These are phyloP conservation scores for Porphyrellus cyaneotinctus DNA, from an alignment of 768 basidiomycete genomes.

Conservation along the genomic window DNA sequence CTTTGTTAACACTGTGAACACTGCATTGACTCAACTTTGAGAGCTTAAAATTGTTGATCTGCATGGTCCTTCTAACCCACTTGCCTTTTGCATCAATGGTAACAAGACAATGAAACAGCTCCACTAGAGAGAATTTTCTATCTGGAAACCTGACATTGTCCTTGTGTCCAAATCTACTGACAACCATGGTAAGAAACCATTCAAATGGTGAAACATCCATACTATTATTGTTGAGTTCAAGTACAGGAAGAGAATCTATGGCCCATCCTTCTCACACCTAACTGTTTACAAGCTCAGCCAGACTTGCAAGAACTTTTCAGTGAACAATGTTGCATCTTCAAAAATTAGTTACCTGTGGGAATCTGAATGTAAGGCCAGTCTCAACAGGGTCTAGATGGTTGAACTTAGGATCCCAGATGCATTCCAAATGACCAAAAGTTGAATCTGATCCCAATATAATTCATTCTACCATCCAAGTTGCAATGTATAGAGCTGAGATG, in stretches of 20 bases:
- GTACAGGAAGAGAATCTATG: not conserved
- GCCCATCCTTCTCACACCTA: not conserved
- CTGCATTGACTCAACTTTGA: not conserved
- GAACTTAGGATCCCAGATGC: too few species aligned
- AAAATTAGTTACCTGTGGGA: too few species aligned
- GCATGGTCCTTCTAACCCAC: not conserved
- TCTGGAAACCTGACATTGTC: not conserved
- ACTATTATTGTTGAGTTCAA: constrained; percentile 1
- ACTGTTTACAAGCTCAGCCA: not conserved
- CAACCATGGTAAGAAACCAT: not conserved
- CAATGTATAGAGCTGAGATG: not conserved
- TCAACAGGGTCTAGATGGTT: too few species aligned
- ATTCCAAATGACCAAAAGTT: too few species aligned
- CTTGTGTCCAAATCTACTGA: not conserved
- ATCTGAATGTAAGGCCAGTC: too few species aligned
- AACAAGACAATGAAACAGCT: not conserved
- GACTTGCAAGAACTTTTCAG: too few species aligned
- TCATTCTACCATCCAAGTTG: not conserved
- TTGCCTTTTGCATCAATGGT: not conserved
- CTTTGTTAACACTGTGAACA: not conserved
- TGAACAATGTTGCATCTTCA: too few species aligned
- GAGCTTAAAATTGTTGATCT: not conserved
- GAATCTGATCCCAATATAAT: too few species aligned
- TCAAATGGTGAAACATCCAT: not conserved
- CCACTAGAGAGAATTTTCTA: not conserved